Evolutionary conservation across 129 eudicot genomes (phyloP).

Genomic region (Arctium minus): DNA sequence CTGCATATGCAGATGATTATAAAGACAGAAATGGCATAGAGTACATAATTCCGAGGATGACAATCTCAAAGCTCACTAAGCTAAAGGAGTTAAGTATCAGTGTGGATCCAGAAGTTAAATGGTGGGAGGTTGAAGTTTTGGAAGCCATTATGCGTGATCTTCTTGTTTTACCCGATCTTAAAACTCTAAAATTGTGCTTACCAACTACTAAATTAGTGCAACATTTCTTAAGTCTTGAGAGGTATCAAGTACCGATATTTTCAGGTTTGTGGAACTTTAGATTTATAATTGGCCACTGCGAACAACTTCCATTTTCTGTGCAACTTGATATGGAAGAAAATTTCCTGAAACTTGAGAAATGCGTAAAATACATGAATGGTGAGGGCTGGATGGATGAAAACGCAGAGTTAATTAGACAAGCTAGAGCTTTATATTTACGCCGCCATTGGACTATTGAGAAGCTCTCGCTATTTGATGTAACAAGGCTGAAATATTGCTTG

Average conservation of each 20-base stretch:
- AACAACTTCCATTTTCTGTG: conserved; percentile 26
- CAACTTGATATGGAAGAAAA: conserved; percentile 24
- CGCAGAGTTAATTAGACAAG: conserved; percentile 22
- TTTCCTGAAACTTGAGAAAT: conserved; percentile 22
- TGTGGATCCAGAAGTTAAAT: conserved; percentile 22
- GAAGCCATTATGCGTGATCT: conserved; percentile 25
- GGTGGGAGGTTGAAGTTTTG: conserved; percentile 32
- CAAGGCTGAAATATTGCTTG: conserved; percentile 27
- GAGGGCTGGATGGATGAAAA: conserved; percentile 6
- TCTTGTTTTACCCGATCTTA: conserved; percentile 14
- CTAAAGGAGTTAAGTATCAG: conserved; percentile 32
- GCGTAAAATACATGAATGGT: conserved; percentile 40
- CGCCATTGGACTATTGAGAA: conserved; percentile 29
- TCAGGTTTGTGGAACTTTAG: conserved; percentile 26
- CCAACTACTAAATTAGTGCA: conserved; percentile 27
- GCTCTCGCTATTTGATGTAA: conserved; percentile 24
- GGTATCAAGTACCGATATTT: conserved; percentile 22
- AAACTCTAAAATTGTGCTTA: conserved; percentile 23
- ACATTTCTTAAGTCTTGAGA: conserved; percentile 21
- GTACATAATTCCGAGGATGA: conserved; percentile 19
- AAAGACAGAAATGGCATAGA: not conserved
- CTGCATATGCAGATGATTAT: conserved; percentile 16
- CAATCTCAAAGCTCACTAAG: conserved; percentile 22
- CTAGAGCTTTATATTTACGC: conserved; percentile 33
- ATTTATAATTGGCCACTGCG: conserved; percentile 30